Evolutionary conservation across 2,329 filamentous ascomycete species (phyloP), one percentile per base, ranked within the genome.

Genomic region (Penicillium vulpinum): DNA sequence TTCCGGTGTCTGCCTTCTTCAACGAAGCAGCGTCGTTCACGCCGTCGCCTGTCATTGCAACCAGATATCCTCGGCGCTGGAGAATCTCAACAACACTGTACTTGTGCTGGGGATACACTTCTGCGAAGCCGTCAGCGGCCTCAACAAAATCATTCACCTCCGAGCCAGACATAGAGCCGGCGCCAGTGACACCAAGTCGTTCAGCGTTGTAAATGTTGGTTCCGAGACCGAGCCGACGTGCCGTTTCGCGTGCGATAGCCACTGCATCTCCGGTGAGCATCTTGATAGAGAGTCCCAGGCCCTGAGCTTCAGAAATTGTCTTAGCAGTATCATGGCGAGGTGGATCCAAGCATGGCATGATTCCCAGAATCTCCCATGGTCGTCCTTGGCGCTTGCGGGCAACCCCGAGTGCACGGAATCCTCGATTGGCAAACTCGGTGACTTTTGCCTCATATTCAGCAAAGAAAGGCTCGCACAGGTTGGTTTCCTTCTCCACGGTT

Each of bases 221-320:
- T 70, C 91, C 91, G 59, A 96, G 88, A 81, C 91, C 91, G 64
- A 96, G 88, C 78, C 94, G 90, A 70, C 91, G 90, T 53, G 91
- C 94, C 67, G 91, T 95, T 78, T 96, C 91, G 80, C 90, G 88
- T 68, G 91, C 91, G 75, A 96, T 96, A 77, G 91, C 92, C 73
- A 96, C 91, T 65, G 92, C 91, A 74, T 96, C 91, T 84, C 91
- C 91, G 78, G 92, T 96, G 80, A 96, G 85, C 91, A 96, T 96
- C 84, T 96, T 96, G 79, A 96, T 92, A 66, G 89, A 92, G 60
- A 96, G 83, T 82, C 91, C 91, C 57, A 96, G 86, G 62, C 81
- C 84, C 83, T 94, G 93, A 71, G 91, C 91, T 78, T 96, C 91
- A 75, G 90, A 88, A 79, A 96, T 90, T 60, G 92, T 96, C 75